Evolutionary conservation across 23 red algal genomes (phyloP), one percentile per base, ranked within the genome.

Genomic region (Agarophyton chilense): DNA sequence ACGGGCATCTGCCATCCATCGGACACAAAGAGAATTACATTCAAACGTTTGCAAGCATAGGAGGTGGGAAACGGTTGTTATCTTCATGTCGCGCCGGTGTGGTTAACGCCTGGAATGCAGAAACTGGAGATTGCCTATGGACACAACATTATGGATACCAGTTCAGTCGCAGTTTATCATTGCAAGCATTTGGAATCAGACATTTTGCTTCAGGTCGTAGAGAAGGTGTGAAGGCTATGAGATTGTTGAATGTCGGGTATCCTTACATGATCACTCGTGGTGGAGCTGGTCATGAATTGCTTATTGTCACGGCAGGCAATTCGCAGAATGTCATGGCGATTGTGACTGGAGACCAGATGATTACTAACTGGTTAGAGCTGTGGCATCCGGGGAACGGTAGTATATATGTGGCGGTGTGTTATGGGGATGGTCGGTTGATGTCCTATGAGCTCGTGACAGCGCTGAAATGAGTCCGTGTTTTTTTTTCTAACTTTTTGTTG

Each of bases 11-110:
- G 41, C 84, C 84, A 5, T 63, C 65, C 19, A 75, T 88, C 19
- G 84, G 84, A 6, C 84, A 88, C 54, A 88, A 88, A 36, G 84
- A 88, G 50, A 88, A 88, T 54, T 88, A 88, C 33, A 88, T 88
- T 44, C 77, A 67, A 36, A 88, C 65, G 18, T 88, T 88, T 88
- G 67, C 84, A 77, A 75, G 63, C n/a, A 45, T 88, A 24, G 84
- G 38, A 29, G 84, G 84, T 40, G 84, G 84, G 24, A 88, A 77
- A 31, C 65, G 84, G 22, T 45, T 88, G 24, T 39, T 88, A 21
- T 88, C 84, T 31, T 46, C 84, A 32, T 88, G 84, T 52, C 68
- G 84, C n/a, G 84, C 25, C 9, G 84, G 84, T 28, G 68, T 75
- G 65, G 84, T 88, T 44, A 88, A 63, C 52, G 38, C 65, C 18